Evolutionary conservation across 768 basidiomycete genomes (phyloP), one percentile per base, ranked within the genome.

Genomic region (Chiua virens): DNA sequence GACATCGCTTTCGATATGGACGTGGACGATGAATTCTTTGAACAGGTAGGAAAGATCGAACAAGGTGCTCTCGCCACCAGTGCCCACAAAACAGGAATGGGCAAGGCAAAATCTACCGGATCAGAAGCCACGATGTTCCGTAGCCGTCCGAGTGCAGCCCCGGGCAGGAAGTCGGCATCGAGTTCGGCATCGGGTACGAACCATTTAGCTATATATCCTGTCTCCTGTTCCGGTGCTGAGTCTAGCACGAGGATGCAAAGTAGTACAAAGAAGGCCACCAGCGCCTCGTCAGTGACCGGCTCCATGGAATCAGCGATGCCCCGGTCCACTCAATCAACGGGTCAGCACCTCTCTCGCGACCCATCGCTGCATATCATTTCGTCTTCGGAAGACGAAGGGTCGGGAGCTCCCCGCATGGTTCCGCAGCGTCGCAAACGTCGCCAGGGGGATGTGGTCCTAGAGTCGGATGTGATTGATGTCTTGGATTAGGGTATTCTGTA

Each of bases 381-480:
- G 14, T 34, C 34, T 34, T 34, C 34, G 3, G 34, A 34, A 34
- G 34, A 34, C 15, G 34, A 34, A 34, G 34, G 15, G 34, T 17
- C 15, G 34, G 15, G 17, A 15, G 34, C 2, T 15, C 34, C 4
- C 15, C 9, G 38, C 15, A 22, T 7, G 15, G 15, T 34, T 17
- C 15, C 4, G 15, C 34, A 15, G 34, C 15, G 34, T 34, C n/a
- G 22, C 21, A 36, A 42, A 37, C 11, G 57, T 50, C 18, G 8
- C 25, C 41, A 52, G 23, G 37, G 30, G 22, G 57, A 65, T 63
- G 73, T 57, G 69, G 77, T 30, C 57, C 18, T 55, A 11, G 61
- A 67, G 22, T 69, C 66, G 17, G 79, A 82, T 22, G 72, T 88
- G 25, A 82, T 89, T 58, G 79, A 83, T 50, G 69, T 89, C 36